These are phyloP conservation scores for Tolypocladium sp. DNA, from an alignment of 2,329 filamentous ascomycete genomes.

Conservation along the genomic window DNA sequence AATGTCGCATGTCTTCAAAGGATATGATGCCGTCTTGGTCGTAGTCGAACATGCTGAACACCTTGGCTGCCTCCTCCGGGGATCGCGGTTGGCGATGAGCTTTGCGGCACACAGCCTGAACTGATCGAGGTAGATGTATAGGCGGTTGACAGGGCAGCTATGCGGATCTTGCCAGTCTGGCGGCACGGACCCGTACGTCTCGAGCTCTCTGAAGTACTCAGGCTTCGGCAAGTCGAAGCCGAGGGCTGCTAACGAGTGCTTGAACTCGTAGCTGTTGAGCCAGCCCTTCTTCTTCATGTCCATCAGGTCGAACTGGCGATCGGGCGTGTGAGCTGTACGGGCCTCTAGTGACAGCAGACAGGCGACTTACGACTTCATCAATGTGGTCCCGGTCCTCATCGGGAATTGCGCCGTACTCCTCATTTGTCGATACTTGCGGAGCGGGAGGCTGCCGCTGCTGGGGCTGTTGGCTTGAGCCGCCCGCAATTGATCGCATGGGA, in stretches of 20 bases:
- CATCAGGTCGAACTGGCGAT: slow-evolving; percentile 75
- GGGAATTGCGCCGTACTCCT: slow-evolving; percentile 43
- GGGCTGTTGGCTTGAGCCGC: slow-evolving; percentile 19
- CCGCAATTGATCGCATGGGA: slow-evolving; percentile 22
- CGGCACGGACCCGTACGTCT: slow-evolving; percentile 69
- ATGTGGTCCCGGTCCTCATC: slow-evolving; percentile 93
- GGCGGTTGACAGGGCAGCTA: slow-evolving; percentile 33
- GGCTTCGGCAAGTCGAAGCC: slow-evolving; percentile 86
- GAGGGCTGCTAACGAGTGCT: slow-evolving; percentile 89
- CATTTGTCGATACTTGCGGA: slow-evolving; percentile 25
- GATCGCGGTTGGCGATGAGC: slow-evolving; percentile 74
- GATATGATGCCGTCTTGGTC: slow-evolving; percentile 88
- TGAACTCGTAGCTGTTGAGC: slow-evolving; percentile 97
- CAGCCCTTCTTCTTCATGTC: slow-evolving; percentile 91
- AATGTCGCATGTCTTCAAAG: slow-evolving; percentile 75
- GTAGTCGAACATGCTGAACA: slow-evolving; percentile 88
- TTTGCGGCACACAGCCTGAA: slow-evolving; percentile 65
- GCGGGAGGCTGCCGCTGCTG: slow-evolving; percentile 21
- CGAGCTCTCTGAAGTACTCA: slow-evolving; percentile 74
- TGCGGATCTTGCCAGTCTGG: slow-evolving; percentile 41
- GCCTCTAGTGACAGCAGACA: not conserved
- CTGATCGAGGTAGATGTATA: slow-evolving; percentile 44
- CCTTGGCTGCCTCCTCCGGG: slow-evolving; percentile 84
- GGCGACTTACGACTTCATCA: slow-evolving; percentile 69
- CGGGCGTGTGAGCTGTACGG: slow-evolving; percentile 8